Evolutionary conservation across 2,329 filamentous ascomycete species (phyloP), one percentile per base, ranked within the genome.

Genomic region (Arthrinium puccinioides): DNA sequence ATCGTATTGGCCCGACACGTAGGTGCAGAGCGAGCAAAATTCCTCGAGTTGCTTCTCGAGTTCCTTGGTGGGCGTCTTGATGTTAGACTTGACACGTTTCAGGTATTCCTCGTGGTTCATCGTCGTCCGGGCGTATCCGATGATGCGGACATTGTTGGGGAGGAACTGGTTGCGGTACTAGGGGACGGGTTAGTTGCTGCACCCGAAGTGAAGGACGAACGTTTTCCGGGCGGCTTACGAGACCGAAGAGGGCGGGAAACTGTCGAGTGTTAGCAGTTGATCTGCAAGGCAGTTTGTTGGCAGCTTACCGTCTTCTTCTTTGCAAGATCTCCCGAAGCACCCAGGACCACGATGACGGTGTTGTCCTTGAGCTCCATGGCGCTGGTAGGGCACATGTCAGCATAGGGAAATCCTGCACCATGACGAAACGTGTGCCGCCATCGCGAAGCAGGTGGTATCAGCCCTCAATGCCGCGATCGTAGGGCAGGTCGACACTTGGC

Each of bases 91-190:
- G 66, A 98, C 88, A 51, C 92, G 80, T 68, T 83, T 86, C 60
- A 97, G 76, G 71, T 86, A 97, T 65, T 98, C 92, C 47, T 87
- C 82, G 57, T 90, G 88, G 69, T 97, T 89, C 92, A 98, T 98
- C 75, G 96, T 96, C 53, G 92, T 98, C 61, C 92, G 83, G 55
- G 92, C 92, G 87, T 98, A 98, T 72, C 92, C 92, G 56, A 98
- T 81, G 61, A 98, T 96, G 66, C 82, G 86, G 67, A 95, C 88
- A 65, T 94, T 88, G 68, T 94, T 94, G 54, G 81, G 92, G 36
- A 98, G 85, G 72, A 97, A 98, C 67, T 96, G 90, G 73, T 98
- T 98, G 61, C 92, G 87, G 72, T 90, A 95, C 89, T 95, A 42
- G 36, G 14, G 37, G 20, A 20, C 36, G 36, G 10, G 39, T 56